phyloP scores from a whole-genome alignment of 2,329 filamentous ascomycete species.

The Botrytis pseudocinerea region DNA sequence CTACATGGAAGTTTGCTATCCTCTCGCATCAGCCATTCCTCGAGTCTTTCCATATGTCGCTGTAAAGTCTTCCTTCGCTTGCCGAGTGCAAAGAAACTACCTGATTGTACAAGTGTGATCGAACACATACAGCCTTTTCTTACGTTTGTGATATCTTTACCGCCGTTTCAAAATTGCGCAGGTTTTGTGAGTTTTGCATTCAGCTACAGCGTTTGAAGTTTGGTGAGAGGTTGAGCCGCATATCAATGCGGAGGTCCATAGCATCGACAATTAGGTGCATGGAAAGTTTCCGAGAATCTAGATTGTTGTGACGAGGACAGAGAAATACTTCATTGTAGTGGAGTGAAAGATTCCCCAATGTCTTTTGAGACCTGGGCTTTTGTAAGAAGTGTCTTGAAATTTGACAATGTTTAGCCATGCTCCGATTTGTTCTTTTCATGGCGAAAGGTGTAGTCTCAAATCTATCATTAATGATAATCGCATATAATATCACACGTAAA shows the following conservation, averaged over 20 bases:
- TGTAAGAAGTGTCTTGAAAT: neutral
- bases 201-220: neutral
- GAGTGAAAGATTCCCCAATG: neutral
- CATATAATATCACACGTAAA: neutral
- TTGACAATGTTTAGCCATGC: neutral
- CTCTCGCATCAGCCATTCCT: neutral
- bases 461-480: neutral
- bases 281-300: neutral
- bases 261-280: neutral
- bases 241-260: neutral
- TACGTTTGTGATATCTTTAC: conserved; percentile 13
- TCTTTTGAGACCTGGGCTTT: neutral
- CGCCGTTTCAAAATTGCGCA: neutral
- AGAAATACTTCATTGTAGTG: neutral
- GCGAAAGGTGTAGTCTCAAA: neutral
- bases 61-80: neutral
- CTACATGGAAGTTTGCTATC: neutral
- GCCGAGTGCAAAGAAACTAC: neutral
- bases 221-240: conserved; percentile 10
- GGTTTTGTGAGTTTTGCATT: neutral
- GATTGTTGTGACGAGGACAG: neutral
- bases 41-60: neutral
- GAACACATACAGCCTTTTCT: neutral
- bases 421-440: neutral
- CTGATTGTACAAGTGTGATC: neutral